Base-by-base conservation (phyloP, 2,329 filamentous ascomycete species). In the Pseudopithomyces maydicus region DNA sequence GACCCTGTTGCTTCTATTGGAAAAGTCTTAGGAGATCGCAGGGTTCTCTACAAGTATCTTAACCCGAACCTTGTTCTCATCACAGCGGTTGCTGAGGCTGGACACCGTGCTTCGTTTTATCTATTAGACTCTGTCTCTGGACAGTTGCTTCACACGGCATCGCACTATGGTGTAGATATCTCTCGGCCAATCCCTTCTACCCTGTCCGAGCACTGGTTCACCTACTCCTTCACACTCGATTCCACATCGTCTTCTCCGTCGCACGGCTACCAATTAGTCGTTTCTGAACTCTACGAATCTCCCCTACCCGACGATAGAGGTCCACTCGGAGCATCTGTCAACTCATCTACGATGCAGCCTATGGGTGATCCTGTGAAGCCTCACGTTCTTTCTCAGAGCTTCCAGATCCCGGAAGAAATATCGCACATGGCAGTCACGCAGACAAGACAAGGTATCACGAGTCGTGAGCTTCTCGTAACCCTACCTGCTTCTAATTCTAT, bases 41-140 rank as follows among this genome's bases (percentile, higher is more conserved):
- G 88, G n/a, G 95, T 99, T 46, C 85, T 94, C 61, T 99, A 99
- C 85, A 99, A 99, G 79, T 98, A 98, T 73, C 80, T 99, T 39
- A 97, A 96, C 78, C 87, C 91, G 0, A 97, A 96, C 76, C 84
- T 91, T 6, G 82, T 92, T 2, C 83, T 98, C 0, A 82, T 97
- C 44, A 90, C 90, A 1, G 83, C 90, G 1, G 78, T 88, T 2
- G 83, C 89, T 33, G 83, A 88, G 20, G 78, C 80, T 11, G 70
- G 82, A 2, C 82, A 80, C 3, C 83, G 82, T 1, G 85, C 92
- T 7, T 88, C 87, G 0, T 82, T 96, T 61, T 92, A 94, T 69
- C 82, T 98, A 11, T 75, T 99, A 14, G 93, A 99, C 71, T 90
- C 90, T 2, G 84, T 96, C 6, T 96, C 93, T 11, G 95, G 95